Evolutionary conservation across 2,329 filamentous ascomycete genomes (phyloP), one percentile per base, ranked within the genome.

Genomic region (Colletotrichum sp.): DNA sequence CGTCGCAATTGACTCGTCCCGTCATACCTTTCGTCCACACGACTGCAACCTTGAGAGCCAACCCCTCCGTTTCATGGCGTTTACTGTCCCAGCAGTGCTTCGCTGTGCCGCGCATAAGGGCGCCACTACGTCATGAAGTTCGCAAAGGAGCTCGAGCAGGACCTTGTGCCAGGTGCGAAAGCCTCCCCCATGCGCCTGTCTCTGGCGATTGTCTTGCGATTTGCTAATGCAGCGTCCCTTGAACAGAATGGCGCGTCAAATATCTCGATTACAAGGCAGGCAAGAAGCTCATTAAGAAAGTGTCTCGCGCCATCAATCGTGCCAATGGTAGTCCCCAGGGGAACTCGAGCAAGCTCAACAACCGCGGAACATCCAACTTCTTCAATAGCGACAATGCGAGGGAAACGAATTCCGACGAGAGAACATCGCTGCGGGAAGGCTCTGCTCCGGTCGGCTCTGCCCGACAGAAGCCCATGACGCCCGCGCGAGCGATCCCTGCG

Each of bases 231-330:
- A 49, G 21, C 15, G 13, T 55, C 67, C 28, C 26, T 39, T 12
- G 66, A 63, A 32, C 79, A 93, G 92, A 99, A 91, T 99, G 96
- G 96, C 92, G 95, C 81, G 91, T 93, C 84, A 98, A 98, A 85
- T 99, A 98, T 85, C 90, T 99, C 80, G 92, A 98, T 86, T 99
- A 99, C 89, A 98, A 98, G 90, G 93, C 93, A 72, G 96, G 96
- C 77, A 99, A 99, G 87, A 98, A 98, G 87, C 94, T 96, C 83
- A 90, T 99, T 84, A 99, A 98, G 85, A 93, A 92, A 72, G 93
- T 98, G 69, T 86, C 90, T 28, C 91, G 94, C 77, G 95, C 95
- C 75, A 90, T 97, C 77, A 89, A 91, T 87, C 86, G 92, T 87
- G 84, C 91, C 83, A 75, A 77, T 62, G 67, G 60, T 7, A 75